Evolutionary conservation across 78 protist species (phyloP).

Genomic region (slime mould (Dictyostelium discoideum)): dicty_2.7 NC_007089.4:4810001-4810500

Average conservation of each 20-base stretch:
- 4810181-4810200: slow-evolving; percentile 58
- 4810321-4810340: neutral
- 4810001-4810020: slow-evolving; percentile 15
- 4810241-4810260: neutral
- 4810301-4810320: neutral
- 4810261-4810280: slow-evolving; percentile 68
- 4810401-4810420: neutral
- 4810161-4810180: slow-evolving; percentile 69
- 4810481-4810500: too few species aligned
- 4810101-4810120: slow-evolving; percentile 66
- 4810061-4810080: slow-evolving; percentile 36
- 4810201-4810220: slow-evolving; percentile 78
- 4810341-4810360: neutral
- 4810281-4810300: slow-evolving; percentile 31
- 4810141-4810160: slow-evolving; percentile 45
- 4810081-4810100: slow-evolving; percentile 87
- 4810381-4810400: neutral
- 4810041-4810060: slow-evolving; percentile 80
- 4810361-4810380: neutral
- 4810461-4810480: neutral
- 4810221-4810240: slow-evolving; percentile 66
- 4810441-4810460: neutral
- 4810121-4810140: neutral
- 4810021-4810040: slow-evolving; percentile 95
- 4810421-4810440: slow-evolving; percentile 4